These are phyloP conservation scores for Neopestalotiopsis sp. DNA, from an alignment of 2,329 filamentous ascomycete species.

Conservation along the genomic window DNA sequence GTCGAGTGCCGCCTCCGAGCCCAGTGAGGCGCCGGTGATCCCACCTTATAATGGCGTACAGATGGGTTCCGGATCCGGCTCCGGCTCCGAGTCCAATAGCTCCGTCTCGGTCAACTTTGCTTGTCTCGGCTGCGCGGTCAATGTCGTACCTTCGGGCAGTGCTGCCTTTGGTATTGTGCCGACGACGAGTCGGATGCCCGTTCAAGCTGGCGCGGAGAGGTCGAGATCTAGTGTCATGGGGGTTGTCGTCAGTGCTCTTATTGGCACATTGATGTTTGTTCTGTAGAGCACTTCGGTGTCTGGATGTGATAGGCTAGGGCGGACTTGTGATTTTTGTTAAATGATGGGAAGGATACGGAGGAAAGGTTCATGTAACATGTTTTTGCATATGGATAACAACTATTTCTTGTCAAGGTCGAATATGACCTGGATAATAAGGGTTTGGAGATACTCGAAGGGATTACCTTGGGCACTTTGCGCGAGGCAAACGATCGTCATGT, in stretches of 20 bases:
- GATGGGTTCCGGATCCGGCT: not conserved
- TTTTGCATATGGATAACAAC: too few species aligned
- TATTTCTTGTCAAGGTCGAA: too few species aligned
- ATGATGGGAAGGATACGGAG: too few species aligned
- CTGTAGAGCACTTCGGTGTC: not conserved
- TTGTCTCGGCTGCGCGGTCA: not conserved
- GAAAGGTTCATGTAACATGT: too few species aligned
- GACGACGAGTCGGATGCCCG: not conserved
- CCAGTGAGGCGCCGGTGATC: not conserved
- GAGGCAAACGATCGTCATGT: not conserved
- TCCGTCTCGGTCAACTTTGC: not conserved
- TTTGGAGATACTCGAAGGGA: not conserved
- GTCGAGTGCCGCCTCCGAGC: not conserved
- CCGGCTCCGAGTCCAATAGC: not conserved
- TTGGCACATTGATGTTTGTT: not conserved
- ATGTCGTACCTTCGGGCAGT: not conserved
- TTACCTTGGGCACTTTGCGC: not conserved
- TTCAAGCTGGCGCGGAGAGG: slow-evolving; percentile 8
- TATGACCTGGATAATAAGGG: not conserved
- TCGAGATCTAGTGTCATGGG: not conserved
- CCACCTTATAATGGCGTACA: not conserved
- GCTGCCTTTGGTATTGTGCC: not conserved
- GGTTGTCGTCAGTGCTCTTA: not conserved
- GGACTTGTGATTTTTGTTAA: too few species aligned
- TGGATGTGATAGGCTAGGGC: not conserved